Evolutionary conservation across 805 yeast species (phyloP).

Genomic region (Ogataea pini): DNA sequence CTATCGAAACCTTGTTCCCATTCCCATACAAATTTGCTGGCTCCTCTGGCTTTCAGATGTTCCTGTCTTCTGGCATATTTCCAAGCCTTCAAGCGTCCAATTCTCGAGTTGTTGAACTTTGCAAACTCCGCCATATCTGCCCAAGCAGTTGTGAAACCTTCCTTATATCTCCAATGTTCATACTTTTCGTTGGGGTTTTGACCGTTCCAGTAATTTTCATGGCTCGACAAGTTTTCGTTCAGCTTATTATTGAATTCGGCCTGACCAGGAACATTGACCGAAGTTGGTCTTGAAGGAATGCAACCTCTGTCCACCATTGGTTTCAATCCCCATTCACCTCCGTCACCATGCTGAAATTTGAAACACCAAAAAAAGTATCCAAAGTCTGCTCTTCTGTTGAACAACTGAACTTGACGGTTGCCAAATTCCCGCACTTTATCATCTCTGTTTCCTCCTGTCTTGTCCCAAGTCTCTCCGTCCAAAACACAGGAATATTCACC

Average conservation of each 20-base stretch:
- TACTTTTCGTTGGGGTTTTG: constrained; percentile 58
- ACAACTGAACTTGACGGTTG: constrained; percentile 47
- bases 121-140: constrained; percentile 70
- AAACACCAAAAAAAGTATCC: constrained; percentile 92
- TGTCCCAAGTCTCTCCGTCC: constrained; percentile 74
- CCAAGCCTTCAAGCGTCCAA: constrained; percentile 80
- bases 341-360: constrained; percentile 83
- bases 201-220: constrained; percentile 67
- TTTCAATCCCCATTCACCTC: constrained; percentile 95
- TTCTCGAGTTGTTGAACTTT: constrained; percentile 60
- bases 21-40: constrained; percentile 70
- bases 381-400: constrained; percentile 54
- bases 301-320: constrained; percentile 72
- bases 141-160: constrained; percentile 79
- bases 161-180: constrained; percentile 80
- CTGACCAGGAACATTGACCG: constrained; percentile 39
- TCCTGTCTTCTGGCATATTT: constrained; percentile 58
- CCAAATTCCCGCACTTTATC: constrained; percentile 65
- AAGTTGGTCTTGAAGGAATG: constrained; percentile 38
- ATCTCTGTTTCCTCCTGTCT: constrained; percentile 44
- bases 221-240: constrained; percentile 43
- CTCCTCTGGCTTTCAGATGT: constrained; percentile 59
- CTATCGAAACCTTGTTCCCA: constrained; percentile 84
- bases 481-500: constrained; percentile 93
- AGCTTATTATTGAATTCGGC: constrained; percentile 43